Percentiles rank a stretch among this genome's conserved stretches.
phyloP scores from a whole-genome alignment of 257 asterid species.

The Solanum pimpinellifolium region DNA sequence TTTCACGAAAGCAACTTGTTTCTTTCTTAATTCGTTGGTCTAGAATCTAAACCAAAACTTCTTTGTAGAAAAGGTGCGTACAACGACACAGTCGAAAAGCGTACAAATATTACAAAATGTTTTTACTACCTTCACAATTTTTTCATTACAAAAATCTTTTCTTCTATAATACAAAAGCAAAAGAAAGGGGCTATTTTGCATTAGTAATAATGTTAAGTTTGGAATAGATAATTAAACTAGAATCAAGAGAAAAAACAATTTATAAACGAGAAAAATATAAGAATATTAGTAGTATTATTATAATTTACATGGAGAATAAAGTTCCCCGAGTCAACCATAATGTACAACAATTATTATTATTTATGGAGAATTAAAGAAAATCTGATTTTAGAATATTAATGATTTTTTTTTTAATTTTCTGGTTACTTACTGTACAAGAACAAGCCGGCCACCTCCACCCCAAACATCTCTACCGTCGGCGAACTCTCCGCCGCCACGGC shows the following conservation, averaged over 20 bases:
- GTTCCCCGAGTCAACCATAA: neutral
- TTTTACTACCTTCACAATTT: neutral
- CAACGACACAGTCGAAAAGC: neutral
- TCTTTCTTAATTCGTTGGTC: too few species aligned
- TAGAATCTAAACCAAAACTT: too few species aligned
- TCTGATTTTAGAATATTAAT: neutral
- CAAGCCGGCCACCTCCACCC: constrained; percentile 17
- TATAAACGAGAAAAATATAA: neutral
- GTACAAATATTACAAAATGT: neutral
- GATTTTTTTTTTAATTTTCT: neutral
- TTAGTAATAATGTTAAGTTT: neutral
- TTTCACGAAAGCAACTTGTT: too few species aligned
- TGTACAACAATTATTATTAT: neutral
- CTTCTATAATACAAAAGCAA: neutral
- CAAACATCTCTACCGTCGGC: constrained; percentile 17
- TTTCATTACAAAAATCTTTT: neutral
- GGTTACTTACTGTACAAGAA: constrained; percentile 37
- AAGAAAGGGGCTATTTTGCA: neutral
- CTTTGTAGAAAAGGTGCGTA: too few species aligned
- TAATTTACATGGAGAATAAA: neutral
- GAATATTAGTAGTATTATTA: neutral
- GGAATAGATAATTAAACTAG: neutral
- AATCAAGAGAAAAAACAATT: neutral
- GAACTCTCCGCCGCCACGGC: constrained; percentile 1
- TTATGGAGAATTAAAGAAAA: neutral